Evolutionary conservation across 148 eudicot genomes (phyloP).

Genomic region (Gaultheria prostrata): DNA sequence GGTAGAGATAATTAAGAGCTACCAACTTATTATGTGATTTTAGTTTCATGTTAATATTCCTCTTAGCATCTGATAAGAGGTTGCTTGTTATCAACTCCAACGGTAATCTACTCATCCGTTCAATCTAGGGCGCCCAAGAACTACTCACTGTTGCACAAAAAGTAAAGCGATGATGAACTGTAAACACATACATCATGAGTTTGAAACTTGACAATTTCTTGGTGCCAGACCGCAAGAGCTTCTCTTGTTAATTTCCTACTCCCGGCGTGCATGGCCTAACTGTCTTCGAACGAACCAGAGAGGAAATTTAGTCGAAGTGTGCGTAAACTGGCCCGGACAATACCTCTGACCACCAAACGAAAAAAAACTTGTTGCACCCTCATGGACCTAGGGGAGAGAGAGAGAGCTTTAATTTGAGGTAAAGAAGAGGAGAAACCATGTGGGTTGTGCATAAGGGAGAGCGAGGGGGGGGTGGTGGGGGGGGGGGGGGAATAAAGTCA

Average conservation of each 20-base stretch:
- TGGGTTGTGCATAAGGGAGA: conserved; percentile 5
- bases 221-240: too few relatives aligned
- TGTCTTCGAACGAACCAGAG: too few relatives aligned
- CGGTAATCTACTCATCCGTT: background rate
- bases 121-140: background rate
- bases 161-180: background rate
- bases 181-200: too few relatives aligned
- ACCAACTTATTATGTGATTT: background rate
- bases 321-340: too few relatives aligned
- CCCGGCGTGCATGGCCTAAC: too few relatives aligned
- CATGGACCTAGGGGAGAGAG: background rate
- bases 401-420: conserved; percentile 14
- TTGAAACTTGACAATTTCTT: too few relatives aligned
- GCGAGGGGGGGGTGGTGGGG: too few relatives aligned
- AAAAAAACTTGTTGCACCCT: background rate
- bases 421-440: conserved; percentile 5
- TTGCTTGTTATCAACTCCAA: background rate
- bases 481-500: conserved; percentile 11
- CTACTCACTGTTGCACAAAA: background rate
- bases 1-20: background rate
- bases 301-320: too few relatives aligned
- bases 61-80: background rate
- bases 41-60: background rate
- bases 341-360: too few relatives aligned
- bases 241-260: too few relatives aligned